Evolutionary conservation across 2,329 filamentous ascomycete species (phyloP).

Genomic region (Trichoderma brevicompactum): DNA sequence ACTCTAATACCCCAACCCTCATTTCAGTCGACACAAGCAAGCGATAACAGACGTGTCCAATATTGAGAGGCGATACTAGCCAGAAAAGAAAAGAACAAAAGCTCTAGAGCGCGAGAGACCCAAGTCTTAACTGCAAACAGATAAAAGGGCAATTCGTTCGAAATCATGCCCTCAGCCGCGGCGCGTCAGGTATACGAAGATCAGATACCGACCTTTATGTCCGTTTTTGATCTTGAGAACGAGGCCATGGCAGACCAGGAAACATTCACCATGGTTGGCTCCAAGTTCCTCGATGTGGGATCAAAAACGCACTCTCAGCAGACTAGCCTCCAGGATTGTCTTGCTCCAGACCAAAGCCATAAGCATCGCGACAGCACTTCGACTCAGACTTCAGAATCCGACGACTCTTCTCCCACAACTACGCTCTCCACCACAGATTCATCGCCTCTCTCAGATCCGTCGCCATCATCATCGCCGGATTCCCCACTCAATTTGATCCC

Average conservation of each 20-base stretch:
- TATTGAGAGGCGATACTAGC: not conserved
- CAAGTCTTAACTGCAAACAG: not conserved
- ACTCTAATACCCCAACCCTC: conserved; percentile 9
- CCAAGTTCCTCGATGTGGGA: conserved; percentile 56
- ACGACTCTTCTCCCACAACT: conserved; percentile 92
- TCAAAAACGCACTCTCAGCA: conserved; percentile 45
- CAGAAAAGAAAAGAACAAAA: not conserved
- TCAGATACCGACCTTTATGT: conserved; percentile 77
- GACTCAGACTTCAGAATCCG: conserved; percentile 78
- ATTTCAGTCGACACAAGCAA: not conserved
- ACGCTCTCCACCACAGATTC: conserved; percentile 93
- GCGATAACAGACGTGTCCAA: not conserved
- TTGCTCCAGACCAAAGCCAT: conserved; percentile 59
- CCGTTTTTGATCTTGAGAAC: conserved; percentile 70
- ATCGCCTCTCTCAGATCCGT: conserved; percentile 85
- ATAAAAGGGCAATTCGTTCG: conserved; percentile 7
- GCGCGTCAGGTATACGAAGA: conserved; percentile 67
- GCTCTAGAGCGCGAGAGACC: conserved; percentile 1
- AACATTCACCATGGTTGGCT: conserved; percentile 58
- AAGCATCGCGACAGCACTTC: conserved; percentile 79
- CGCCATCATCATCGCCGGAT: conserved; percentile 89
- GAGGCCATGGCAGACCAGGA: conserved; percentile 59
- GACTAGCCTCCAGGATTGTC: conserved; percentile 45
- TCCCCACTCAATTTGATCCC: conserved; percentile 78
- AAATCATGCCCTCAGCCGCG: conserved; percentile 65